Evolutionary conservation across 495 filamentous ascomycete species (phyloP).

Genomic region (Filosporella fistucella): DNA sequence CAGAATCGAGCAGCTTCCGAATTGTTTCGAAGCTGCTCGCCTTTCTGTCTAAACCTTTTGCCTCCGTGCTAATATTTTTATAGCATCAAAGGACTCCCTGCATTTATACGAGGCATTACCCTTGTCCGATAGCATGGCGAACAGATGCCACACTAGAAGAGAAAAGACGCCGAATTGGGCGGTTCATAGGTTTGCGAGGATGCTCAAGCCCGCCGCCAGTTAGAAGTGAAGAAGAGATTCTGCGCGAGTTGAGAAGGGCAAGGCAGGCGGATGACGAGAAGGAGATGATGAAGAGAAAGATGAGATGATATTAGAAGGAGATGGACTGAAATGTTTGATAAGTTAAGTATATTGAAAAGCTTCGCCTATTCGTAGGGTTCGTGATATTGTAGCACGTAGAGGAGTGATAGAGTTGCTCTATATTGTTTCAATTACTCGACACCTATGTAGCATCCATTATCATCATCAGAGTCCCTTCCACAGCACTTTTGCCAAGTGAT

Average conservation of each 20-base stretch:
- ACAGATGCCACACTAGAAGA: slow-evolving; percentile 32
- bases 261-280: slow-evolving; percentile 27
- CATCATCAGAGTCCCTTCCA: slow-evolving; percentile 23
- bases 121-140: slow-evolving; percentile 40
- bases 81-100: slow-evolving; percentile 64
- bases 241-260: slow-evolving; percentile 33
- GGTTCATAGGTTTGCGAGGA: slow-evolving; percentile 47
- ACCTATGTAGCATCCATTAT: no score
- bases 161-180: slow-evolving; percentile 57
- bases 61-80: no score
- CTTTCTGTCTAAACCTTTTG: no score
- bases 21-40: no score
- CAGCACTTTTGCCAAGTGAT: slow-evolving; percentile 77
- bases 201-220: slow-evolving; percentile 46
- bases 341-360: not conserved
- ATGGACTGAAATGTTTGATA: not conserved
- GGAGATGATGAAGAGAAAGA: slow-evolving; percentile 35
- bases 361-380: not conserved
- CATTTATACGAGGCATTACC: slow-evolving; percentile 55
- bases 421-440: no score
- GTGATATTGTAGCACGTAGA: not conserved
- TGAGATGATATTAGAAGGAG: slow-evolving; percentile 7
- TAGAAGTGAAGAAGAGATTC: slow-evolving; percentile 22
- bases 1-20: no score
- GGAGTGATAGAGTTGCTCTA: not conserved